Percentiles rank a stretch among this genome's conserved stretches.
Conservation (phyloP, 305 asterid genomes). For the Rubia tinctorum region DNA sequence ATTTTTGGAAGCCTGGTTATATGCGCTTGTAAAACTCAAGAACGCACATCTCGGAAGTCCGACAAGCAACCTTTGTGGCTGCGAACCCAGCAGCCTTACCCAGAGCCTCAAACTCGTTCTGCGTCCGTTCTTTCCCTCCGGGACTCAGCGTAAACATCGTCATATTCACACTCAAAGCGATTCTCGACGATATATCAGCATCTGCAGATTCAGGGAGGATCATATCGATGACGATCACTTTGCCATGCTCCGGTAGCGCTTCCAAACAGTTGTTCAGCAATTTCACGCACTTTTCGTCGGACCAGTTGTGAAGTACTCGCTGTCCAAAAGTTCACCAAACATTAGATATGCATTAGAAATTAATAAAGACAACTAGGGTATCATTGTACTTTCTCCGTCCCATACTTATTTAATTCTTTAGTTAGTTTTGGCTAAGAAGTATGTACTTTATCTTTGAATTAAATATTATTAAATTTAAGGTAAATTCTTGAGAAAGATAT, state of each 20-base stretch:
- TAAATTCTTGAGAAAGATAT: too few relatives aligned
- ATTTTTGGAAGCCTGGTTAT: not conserved
- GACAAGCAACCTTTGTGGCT: slow-evolving; percentile 6
- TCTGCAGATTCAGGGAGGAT: slow-evolving; percentile 21
- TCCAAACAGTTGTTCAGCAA: slow-evolving; percentile 25
- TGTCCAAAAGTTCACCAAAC: not conserved
- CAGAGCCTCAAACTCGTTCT: slow-evolving; percentile 16
- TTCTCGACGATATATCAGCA: slow-evolving; percentile 4
- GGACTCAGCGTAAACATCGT: slow-evolving; percentile 14
- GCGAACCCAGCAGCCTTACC: slow-evolving; percentile 23
- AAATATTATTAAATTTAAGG: too few relatives aligned
- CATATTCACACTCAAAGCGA: not conserved
- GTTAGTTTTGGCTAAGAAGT: too few relatives aligned
- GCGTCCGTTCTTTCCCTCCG: slow-evolving; percentile 26
- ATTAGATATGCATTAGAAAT: too few relatives aligned
- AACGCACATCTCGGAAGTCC: slow-evolving; percentile 17
- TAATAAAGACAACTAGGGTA: too few relatives aligned
- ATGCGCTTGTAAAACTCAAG: slow-evolving; percentile 19
- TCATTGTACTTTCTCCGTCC: too few relatives aligned
- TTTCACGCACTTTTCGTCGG: slow-evolving; percentile 19
- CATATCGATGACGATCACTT: slow-evolving; percentile 16
- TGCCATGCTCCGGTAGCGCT: slow-evolving; percentile 19
- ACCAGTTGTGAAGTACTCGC: slow-evolving; percentile 4
- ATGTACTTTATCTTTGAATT: too few relatives aligned
- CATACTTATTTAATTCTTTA: too few relatives aligned